Base-by-base conservation (phyloP, 2,329 filamentous ascomycete species). In the Diaporthe australafricana region DNA sequence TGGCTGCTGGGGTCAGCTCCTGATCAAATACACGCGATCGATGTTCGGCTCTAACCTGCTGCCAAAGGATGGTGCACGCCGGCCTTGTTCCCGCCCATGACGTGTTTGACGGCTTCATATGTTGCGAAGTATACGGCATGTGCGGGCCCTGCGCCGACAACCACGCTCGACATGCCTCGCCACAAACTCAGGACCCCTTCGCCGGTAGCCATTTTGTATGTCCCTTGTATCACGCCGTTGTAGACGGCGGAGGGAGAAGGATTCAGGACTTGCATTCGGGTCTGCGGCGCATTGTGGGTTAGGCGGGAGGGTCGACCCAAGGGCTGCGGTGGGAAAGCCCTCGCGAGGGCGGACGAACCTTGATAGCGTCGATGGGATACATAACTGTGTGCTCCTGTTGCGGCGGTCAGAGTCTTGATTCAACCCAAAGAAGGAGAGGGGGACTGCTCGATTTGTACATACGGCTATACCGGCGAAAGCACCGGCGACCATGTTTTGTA, bases 41-140 rank as follows among this genome's bases (percentile, higher is more conserved):
- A 32, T 42, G 38, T 16, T 30, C 27, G 63, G 42, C 17, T 40
- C 89, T 83, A 85, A 97, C 95, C 94, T 79, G 96, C 95, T 83
- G 96, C 96, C 70, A 98, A 85, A 38, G 96, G 96, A 81, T 99
- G 96, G 80, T 99, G 96, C 68, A 92, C 92, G 73, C 94, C 94
- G 72, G 88, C 91, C 80, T 93, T 91, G 80, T 98, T 98, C 60
- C 96, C 96, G 72, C 96, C 96, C 86, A 98, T 96, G 55, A 95
- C 85, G 79, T 99, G 95, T 87, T 99, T 99, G 74, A 98, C 95
- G 72, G 94, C 91, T 86, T 99, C 96, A 82, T 98, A 99, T 50
- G 96, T 98, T 70, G 95, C 96, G 83, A 99, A 99, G 83, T 99
- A 98, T 72, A 99, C 95, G 55, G 96, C 96, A 80, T 99, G 96